phyloP scores from a whole-genome alignment of 305 asterid species.

The Solanum hybrid region DNA sequence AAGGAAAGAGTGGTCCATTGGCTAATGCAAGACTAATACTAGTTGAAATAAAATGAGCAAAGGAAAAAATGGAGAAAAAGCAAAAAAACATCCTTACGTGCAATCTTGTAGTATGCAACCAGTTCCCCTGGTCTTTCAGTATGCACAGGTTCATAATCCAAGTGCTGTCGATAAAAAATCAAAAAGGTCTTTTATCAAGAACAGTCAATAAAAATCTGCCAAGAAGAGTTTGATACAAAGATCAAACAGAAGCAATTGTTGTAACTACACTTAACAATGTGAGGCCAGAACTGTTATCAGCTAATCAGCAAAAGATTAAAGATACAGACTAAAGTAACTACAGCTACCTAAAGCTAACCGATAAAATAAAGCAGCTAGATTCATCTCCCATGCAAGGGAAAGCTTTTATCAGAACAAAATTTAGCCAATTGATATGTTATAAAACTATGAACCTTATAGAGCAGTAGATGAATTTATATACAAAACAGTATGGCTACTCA shows the following conservation, averaged over 20 bases:
- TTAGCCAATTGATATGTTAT: background rate
- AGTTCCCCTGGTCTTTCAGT: conserved; percentile 91
- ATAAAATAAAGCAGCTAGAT: background rate
- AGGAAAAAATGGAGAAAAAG: background rate
- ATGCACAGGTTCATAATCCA: conserved; percentile 75
- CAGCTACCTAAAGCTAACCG: background rate
- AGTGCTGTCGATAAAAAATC: conserved; percentile 49
- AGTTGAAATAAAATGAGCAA: conserved; percentile 14
- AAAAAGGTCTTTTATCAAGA: background rate
- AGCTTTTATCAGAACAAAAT: background rate
- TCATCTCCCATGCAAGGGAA: background rate
- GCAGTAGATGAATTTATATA: background rate
- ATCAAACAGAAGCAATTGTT: background rate
- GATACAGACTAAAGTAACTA: background rate
- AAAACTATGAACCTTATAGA: background rate
- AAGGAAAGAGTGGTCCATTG: conserved; percentile 22
- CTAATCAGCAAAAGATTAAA: background rate
- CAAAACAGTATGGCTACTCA: background rate
- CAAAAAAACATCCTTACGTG: conserved; percentile 41
- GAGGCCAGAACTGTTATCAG: background rate
- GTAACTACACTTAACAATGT: background rate
- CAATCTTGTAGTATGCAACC: conserved; percentile 96
- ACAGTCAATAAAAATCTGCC: background rate
- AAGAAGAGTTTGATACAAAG: background rate
- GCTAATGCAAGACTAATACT: conserved; percentile 15